Percentiles rank a stretch among this genome's conserved stretches.
Conservation (phyloP, 306 rosid species). For the Psophocarpus tetragonolobus region DNA sequence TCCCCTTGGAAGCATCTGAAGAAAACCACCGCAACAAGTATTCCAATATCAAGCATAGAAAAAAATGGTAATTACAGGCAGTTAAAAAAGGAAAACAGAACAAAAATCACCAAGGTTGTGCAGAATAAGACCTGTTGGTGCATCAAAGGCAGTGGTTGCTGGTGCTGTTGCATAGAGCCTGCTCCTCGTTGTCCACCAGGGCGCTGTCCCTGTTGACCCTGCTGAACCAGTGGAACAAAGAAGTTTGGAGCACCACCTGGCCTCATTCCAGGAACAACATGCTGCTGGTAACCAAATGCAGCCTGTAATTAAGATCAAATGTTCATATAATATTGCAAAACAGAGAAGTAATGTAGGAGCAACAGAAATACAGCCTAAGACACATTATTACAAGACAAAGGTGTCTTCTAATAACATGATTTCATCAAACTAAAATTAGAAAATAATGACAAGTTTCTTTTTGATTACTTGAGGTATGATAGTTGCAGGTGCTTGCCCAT, state of each 20-base stretch:
- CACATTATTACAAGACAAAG: slow-evolving; percentile 2
- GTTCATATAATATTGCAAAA: not conserved
- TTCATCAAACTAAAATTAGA: not conserved
- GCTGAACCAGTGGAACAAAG: slow-evolving; percentile 53
- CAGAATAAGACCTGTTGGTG: slow-evolving; percentile 49
- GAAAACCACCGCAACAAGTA: not conserved
- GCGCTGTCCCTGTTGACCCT: slow-evolving; percentile 54
- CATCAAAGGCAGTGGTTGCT: slow-evolving; percentile 43
- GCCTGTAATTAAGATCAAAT: slow-evolving; percentile 41
- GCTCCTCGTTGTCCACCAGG: slow-evolving; percentile 53
- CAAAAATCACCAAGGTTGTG: not conserved
- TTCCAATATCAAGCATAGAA: not conserved
- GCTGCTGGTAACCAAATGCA: slow-evolving; percentile 63
- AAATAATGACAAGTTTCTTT: not conserved
- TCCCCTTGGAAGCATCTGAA: slow-evolving; percentile 58
- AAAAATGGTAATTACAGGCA: not conserved
- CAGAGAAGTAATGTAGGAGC: not conserved
- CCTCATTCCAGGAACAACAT: slow-evolving; percentile 54
- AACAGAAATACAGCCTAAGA: not conserved
- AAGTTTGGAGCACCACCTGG: slow-evolving; percentile 51
- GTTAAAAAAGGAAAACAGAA: not conserved
- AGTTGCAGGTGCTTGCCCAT: slow-evolving; percentile 54
- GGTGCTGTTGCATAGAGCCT: slow-evolving; percentile 48
- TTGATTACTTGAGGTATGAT: slow-evolving; percentile 52
- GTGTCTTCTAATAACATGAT: not conserved